Base-by-base conservation (phyloP, 2,329 filamentous ascomycete genomes). In the Dryadomyces quercivorus region DNA sequence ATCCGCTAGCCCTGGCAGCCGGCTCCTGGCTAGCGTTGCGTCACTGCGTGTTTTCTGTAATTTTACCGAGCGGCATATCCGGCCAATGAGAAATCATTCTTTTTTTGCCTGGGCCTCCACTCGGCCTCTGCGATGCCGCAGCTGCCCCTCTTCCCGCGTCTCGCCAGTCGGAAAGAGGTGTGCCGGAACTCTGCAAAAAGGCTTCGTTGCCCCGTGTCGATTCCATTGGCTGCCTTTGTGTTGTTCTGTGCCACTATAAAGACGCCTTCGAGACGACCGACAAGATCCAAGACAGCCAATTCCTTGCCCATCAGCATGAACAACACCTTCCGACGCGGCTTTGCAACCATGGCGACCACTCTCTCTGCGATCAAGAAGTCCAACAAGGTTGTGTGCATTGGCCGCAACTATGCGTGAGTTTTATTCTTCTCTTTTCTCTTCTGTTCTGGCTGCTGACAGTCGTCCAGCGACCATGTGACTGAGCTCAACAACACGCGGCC, bases 331-430 rank as follows among this genome's bases (percentile, higher is more conserved):
- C 62, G 65, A 15, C 62, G 66, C 59, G 62, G 63, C 43, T 55
- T 69, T 57, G 61, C 65, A 34, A 69, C 65, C 34, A 66, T 68
- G 67, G 61, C 67, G 13, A 64, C 67, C 22, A 67, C 66, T 15
- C 65, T 69, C 62, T 59, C 67, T 10, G 61, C 65, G 7, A 58
- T 69, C 52, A 65, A 67, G 58, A 78, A 75, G 61, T 77, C 76
- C 59, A 73, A 75, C 66, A 84, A 90, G 74, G 77, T 90, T 55
- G 83, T 92, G 68, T 93, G 88, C 72, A 91, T 94, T 69, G 88
- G 88, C 63, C 80, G 88, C 62, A 94, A 98, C 76, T 98, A 96
- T 77, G 92, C 91, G 87, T 93, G 71, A 67, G 85, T 66, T 1
- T 12, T 43, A 12, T 43, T n/a, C 13, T 44, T 34, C 31, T 43